Percentiles rank a stretch among this genome's conserved stretches.
Conservation (phyloP, 1,284 basidiomycete species). For the Meira miltonrushii region DNA sequence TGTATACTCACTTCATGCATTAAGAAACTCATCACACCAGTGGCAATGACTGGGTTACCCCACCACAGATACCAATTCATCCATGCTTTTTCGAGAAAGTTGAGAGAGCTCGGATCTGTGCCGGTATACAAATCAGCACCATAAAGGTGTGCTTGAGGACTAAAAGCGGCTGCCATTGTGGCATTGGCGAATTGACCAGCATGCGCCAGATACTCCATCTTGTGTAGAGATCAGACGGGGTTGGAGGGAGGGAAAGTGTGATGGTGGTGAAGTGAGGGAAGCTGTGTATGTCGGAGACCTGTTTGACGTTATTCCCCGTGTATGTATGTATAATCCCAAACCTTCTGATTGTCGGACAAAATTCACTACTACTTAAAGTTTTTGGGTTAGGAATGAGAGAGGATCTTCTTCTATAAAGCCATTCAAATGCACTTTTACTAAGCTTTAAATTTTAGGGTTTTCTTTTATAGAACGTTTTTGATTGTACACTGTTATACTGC, state of each 20-base stretch:
- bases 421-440: too few relatives aligned
- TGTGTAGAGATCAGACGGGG: neutral
- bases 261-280: neutral
- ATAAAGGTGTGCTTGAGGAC: neutral
- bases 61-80: conserved; percentile 52
- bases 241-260: neutral
- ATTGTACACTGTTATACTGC: too few relatives aligned
- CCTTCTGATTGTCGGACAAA: too few relatives aligned
- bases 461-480: too few relatives aligned
- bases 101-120: conserved; percentile 35
- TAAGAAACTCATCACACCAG: conserved; percentile 86
- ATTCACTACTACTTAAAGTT: too few relatives aligned
- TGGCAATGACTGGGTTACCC: conserved; percentile 84
- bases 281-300: neutral
- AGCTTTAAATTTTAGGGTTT: too few relatives aligned
- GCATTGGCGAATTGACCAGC: conserved; percentile 72
- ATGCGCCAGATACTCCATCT: conserved; percentile 58
- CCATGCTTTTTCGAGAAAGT: conserved; percentile 53
- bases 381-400: too few relatives aligned
- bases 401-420: too few relatives aligned
- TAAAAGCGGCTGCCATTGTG: conserved; percentile 61
- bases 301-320: too few relatives aligned
- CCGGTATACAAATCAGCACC: conserved; percentile 43
- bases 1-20: conserved; percentile 72
- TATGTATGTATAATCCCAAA: too few relatives aligned